phyloP scores from a whole-genome alignment of 192 early-diverging fungal species.

The Podila verticillata region DNA sequence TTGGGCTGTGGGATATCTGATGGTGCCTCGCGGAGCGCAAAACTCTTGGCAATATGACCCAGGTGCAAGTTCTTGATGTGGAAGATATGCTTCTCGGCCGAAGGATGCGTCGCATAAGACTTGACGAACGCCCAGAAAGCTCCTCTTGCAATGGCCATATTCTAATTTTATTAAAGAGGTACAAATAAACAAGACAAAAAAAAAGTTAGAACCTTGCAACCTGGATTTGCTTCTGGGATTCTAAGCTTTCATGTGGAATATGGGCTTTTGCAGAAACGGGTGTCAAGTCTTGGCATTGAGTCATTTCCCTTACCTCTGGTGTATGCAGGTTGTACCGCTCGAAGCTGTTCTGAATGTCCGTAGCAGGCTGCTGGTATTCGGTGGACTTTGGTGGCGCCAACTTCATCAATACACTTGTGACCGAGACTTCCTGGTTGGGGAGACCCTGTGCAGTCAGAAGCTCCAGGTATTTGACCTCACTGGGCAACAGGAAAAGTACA shows the following conservation, averaged over 20 bases:
- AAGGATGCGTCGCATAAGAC: conserved; percentile 92
- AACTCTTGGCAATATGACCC: conserved; percentile 96
- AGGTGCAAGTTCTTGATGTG: conserved; percentile 95
- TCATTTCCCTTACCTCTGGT: conserved; percentile 58
- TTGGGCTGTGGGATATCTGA: conserved; percentile 64
- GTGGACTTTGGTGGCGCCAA: conserved; percentile 63
- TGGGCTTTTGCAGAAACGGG: no score
- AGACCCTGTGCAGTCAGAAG: conserved; percentile 74
- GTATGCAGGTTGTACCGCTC: conserved; percentile 78
- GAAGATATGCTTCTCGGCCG: conserved; percentile 90
- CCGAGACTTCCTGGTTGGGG: conserved; percentile 55
- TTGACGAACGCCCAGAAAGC: conserved; percentile 92
- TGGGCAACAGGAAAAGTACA: conserved; percentile 86
- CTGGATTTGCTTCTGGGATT: no score
- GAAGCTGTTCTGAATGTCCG: conserved; percentile 64
- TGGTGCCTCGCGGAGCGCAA: conserved; percentile 95
- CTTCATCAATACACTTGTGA: conserved; percentile 69
- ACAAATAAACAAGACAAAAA: conserved; percentile 19
- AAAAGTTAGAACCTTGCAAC: conserved; percentile 6
- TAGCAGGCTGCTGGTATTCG: conserved; percentile 60
- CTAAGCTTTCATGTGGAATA: no score
- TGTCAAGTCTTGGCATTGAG: background rate
- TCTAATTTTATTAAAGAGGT: conserved; percentile 43
- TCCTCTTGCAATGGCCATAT: conserved; percentile 71
- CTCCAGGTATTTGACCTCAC: conserved; percentile 81